Percentiles rank a stretch among this genome's conserved stretches.
Evolutionary conservation across 306 rosid species (phyloP).

Genomic region (Bauhinia variegata): DNA sequence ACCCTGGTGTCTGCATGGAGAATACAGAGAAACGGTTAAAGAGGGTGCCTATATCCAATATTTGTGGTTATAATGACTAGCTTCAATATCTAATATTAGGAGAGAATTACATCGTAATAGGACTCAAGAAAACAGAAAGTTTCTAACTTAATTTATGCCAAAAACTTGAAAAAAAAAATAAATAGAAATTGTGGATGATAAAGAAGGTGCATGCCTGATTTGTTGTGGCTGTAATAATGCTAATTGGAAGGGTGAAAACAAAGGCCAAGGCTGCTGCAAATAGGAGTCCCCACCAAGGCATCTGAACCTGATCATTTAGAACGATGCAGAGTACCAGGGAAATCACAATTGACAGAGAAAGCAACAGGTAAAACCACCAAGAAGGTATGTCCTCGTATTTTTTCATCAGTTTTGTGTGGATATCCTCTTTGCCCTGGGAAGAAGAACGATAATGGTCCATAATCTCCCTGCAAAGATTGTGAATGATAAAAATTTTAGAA

Average conservation of each 20-base stretch:
- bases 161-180: too few relatives aligned
- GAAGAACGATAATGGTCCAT: slow-evolving; percentile 66
- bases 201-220: slow-evolving; percentile 40
- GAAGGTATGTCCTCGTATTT: slow-evolving; percentile 80
- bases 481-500: neutral
- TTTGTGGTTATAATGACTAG: neutral
- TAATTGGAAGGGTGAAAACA: slow-evolving; percentile 55
- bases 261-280: slow-evolving; percentile 53
- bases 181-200: too few relatives aligned
- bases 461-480: slow-evolving; percentile 64
- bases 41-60: too few relatives aligned
- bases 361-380: slow-evolving; percentile 71
- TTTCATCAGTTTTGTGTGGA: slow-evolving; percentile 79
- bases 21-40: slow-evolving; percentile 18
- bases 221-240: slow-evolving; percentile 62
- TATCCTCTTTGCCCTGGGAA: slow-evolving; percentile 62
- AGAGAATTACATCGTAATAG: too few relatives aligned
- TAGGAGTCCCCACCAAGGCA: slow-evolving; percentile 64
- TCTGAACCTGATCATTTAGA: slow-evolving; percentile 53
- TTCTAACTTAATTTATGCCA: neutral
- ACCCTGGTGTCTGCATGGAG: slow-evolving; percentile 64
- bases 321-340: slow-evolving; percentile 49
- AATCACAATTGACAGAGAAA: slow-evolving; percentile 37
- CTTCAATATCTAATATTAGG: neutral
- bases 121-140: too few relatives aligned